These are phyloP conservation scores for Sisymbrium irio DNA, from an alignment of 345 rosid genomes.

Conservation along the genomic window DNA sequence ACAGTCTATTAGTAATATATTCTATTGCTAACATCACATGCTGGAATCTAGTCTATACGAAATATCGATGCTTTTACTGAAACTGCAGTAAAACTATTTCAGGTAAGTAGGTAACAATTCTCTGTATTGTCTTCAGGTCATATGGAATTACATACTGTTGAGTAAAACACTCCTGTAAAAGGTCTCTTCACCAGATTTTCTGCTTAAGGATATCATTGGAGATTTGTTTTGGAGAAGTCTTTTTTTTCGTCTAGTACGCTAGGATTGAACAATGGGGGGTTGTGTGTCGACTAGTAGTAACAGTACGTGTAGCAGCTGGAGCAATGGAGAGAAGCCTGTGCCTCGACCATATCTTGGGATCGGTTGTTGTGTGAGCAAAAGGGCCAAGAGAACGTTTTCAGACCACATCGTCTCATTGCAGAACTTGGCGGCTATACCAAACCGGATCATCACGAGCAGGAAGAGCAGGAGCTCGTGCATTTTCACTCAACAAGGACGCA, in stretches of 20 bases:
- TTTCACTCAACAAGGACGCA: conserved; percentile 98
- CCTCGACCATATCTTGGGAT: conserved; percentile 44
- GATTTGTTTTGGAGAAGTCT: conserved; percentile 40
- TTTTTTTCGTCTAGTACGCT: not conserved
- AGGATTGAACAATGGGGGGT: conserved; percentile 72
- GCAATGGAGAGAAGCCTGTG: conserved; percentile 66
- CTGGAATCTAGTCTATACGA: conserved; percentile 36
- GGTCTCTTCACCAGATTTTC: conserved; percentile 42
- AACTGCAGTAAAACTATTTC: conserved; percentile 22
- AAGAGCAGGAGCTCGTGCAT: conserved; percentile 86
- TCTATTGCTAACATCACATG: conserved; percentile 60
- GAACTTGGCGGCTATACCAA: conserved; percentile 68
- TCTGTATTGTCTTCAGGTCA: conserved; percentile 36
- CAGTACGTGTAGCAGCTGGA: conserved; percentile 78
- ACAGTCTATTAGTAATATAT: conserved; percentile 36
- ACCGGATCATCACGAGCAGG: conserved; percentile 71
- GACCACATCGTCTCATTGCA: conserved; percentile 58
- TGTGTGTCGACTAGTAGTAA: conserved; percentile 87
- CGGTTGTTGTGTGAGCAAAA: conserved; percentile 52
- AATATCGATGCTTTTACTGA: conserved; percentile 31
- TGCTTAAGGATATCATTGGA: conserved; percentile 25
- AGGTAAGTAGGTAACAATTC: conserved; percentile 39
- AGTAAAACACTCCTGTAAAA: not conserved
- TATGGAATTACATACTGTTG: conserved; percentile 25
- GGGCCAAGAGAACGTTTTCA: conserved; percentile 62